Base-by-base conservation (phyloP, 441 rosid genomes). In the Viola pubescens region DNA sequence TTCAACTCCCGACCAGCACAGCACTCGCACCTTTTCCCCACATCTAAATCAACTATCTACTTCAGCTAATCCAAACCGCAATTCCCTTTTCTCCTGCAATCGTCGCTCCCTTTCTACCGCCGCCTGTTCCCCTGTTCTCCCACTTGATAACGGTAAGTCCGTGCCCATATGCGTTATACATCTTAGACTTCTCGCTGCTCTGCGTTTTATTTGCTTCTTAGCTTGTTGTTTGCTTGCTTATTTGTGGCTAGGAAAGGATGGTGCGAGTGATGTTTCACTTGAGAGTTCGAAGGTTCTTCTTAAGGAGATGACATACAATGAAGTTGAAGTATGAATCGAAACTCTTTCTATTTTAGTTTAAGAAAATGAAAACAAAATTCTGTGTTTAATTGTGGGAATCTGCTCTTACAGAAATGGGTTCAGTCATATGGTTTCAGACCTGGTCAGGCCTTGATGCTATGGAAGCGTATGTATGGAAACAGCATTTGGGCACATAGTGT, bases 391-490 rank as follows among this genome's bases (percentile, higher is more conserved):
- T 47, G 14, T 38, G 54, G 48, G 37, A 43, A 11, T 50, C 4
- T 4, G 43, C 45, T 53, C 9, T 64, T 5, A 51, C 75, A 89
- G 98, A 78, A 76, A 73, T 92, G 98, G 98, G 94, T 92, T 70
- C 78, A 58, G 54, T 86, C 86, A 5, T 84, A 77, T 75, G 94
- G 97, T 34, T 91, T 79, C 79, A 70, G 97, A 51, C 82, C 95
- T 1, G 94, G 94, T 44, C 98, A 87, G 68, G 98, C 98, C 63
- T 54, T 91, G 79, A 91, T 89, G 97, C 72, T 91, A 48, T 87
- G 98, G 95, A 91, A 89, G 74, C 84, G 91, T 14, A 65, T 91
- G 11, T 88, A 88, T 67, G 85, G 85, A 49, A 81, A 87, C 62
- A 59, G 69, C 52, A 77, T 80, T 45, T 88, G 94, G 94, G 96